Conservation (phyloP, 768 basidiomycete species). For the Rubroboletus satanas region DNA sequence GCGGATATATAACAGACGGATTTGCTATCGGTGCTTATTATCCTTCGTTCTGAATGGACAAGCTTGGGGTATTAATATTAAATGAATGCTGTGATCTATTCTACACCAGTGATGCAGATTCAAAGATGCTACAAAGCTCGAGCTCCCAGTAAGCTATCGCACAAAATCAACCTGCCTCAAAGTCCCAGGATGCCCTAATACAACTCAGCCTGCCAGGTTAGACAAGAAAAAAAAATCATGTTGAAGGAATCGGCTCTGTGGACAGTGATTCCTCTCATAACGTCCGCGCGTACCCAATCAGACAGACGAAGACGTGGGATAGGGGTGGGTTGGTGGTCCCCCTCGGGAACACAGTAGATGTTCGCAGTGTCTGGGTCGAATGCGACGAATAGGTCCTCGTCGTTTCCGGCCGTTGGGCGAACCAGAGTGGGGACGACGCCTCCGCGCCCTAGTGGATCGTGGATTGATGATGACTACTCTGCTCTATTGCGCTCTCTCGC, state of each 20-base stretch:
- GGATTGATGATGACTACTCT: too few relatives aligned
- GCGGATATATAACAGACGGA: slow-evolving; percentile 5
- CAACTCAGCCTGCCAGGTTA: slow-evolving; percentile 3
- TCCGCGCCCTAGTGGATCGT: too few relatives aligned
- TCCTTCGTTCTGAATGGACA: slow-evolving; percentile 11
- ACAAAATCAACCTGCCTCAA: background rate
- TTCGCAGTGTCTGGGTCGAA: slow-evolving; percentile 13
- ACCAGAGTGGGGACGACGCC: too few relatives aligned
- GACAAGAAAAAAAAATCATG: slow-evolving; percentile 8
- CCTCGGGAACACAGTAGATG: slow-evolving; percentile 37
- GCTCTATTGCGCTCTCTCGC: too few relatives aligned
- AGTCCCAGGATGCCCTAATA: background rate
- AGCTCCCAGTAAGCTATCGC: background rate
- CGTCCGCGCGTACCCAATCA: slow-evolving; percentile 52
- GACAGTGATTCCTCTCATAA: slow-evolving; percentile 23
- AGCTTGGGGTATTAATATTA: slow-evolving; percentile 3
- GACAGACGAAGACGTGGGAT: slow-evolving; percentile 50
- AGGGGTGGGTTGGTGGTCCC: slow-evolving; percentile 47
- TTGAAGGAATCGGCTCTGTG: slow-evolving; percentile 16
- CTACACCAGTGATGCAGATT: slow-evolving; percentile 14
- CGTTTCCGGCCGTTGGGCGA: slow-evolving; percentile 20
- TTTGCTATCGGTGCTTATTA: background rate
- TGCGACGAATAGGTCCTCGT: slow-evolving; percentile 17
- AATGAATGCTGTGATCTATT: slow-evolving; percentile 1
- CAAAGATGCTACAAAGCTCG: background rate